Conservation (phyloP, 495 filamentous ascomycete genomes). For the Aspergillus biplanus region DNA sequence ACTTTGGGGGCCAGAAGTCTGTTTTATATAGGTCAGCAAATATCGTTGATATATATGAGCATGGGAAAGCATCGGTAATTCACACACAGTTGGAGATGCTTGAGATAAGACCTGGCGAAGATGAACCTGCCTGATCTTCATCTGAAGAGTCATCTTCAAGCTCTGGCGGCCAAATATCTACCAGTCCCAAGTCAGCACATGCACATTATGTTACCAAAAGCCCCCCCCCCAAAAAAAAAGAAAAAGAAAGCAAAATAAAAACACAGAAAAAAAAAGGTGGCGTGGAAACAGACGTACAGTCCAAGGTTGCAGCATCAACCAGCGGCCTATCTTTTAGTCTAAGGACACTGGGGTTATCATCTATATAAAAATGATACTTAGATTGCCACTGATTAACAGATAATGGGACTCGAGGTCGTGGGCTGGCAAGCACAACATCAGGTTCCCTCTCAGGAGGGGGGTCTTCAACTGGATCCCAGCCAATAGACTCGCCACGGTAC, state of each 20-base stretch:
- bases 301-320: constrained; percentile 22
- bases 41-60: constrained; percentile 8
- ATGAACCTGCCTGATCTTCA: constrained; percentile 9
- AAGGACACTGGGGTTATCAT: constrained; percentile 6
- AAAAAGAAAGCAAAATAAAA: too few species aligned
- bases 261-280: constrained; percentile 17
- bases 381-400: constrained; percentile 19
- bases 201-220: constrained; percentile 15
- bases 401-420: constrained; percentile 22
- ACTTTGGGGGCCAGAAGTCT: constrained; percentile 19
- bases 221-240: too few species aligned
- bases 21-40: constrained; percentile 18
- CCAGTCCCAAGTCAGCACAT: constrained; percentile 18
- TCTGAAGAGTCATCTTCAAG: too few species aligned
- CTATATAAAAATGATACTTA: constrained; percentile 17
- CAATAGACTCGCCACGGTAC: background rate
- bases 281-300: constrained; percentile 18
- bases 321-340: constrained; percentile 21
- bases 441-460: constrained; percentile 7
- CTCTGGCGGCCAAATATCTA: constrained; percentile 25
- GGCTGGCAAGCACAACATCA: constrained; percentile 18
- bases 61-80: constrained; percentile 7
- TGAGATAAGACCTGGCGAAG: constrained; percentile 4
- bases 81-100: constrained; percentile 11
- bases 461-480: constrained; percentile 26